Conservation (phyloP, 306 rosid genomes). For the Erythrophleum fordii region DNA sequence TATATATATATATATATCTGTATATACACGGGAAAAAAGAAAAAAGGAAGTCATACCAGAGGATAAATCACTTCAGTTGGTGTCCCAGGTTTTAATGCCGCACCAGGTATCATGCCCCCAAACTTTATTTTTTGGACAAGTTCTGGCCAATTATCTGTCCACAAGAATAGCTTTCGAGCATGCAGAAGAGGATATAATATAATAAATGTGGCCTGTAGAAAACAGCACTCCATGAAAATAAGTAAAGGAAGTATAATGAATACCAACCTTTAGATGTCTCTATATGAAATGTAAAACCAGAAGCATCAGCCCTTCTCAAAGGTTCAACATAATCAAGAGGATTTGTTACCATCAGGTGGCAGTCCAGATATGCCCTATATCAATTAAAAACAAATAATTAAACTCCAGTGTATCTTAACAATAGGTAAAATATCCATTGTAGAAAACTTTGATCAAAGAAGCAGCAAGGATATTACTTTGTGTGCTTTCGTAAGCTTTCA, state of each 20-base stretch:
- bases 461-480: conserved; percentile 56
- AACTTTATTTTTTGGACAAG: conserved; percentile 57
- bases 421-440: not conserved
- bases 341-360: conserved; percentile 91
- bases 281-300: conserved; percentile 92
- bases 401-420: not conserved
- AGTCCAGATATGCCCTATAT: conserved; percentile 90
- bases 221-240: not conserved
- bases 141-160: conserved; percentile 83
- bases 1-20: too few relatives aligned
- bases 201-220: not conserved
- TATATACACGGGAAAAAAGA: too few relatives aligned
- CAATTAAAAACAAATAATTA: conserved; percentile 17
- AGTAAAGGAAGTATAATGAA: conserved; percentile 9
- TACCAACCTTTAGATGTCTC: conserved; percentile 80
- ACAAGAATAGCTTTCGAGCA: conserved; percentile 20
- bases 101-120: conserved; percentile 72
- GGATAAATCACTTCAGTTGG: conserved; percentile 86
- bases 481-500: conserved; percentile 93
- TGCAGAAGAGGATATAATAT: conserved; percentile 21
- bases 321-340: conserved; percentile 85
- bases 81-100: conserved; percentile 71
- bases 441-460: not conserved
- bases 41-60: conserved; percentile 55
- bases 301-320: conserved; percentile 89